phyloP scores from a whole-genome alignment of 371 early-diverging fungal genomes.

The Mortierella sp. region DNA sequence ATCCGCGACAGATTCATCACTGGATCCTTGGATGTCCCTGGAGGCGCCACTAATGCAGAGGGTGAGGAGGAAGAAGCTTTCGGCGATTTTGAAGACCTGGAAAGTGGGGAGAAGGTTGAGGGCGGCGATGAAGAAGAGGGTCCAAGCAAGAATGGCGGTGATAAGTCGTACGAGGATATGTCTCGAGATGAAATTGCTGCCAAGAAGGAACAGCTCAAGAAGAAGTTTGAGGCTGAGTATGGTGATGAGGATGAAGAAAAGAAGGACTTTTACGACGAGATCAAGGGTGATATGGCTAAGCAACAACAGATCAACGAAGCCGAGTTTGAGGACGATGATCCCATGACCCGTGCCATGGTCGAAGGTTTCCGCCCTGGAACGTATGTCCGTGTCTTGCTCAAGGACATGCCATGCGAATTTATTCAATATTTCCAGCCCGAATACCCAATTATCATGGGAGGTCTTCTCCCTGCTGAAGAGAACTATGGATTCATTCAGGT shows the following conservation, averaged over 20 bases:
- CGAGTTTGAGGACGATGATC: slow-evolving; percentile 90
- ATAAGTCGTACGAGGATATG: slow-evolving; percentile 51
- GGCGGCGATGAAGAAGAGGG: slow-evolving; percentile 58
- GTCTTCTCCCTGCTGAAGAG: slow-evolving; percentile 88
- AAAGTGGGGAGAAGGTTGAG: slow-evolving; percentile 66
- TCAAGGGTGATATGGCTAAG: slow-evolving; percentile 87
- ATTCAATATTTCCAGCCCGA: slow-evolving; percentile 89
- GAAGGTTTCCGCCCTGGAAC: slow-evolving; percentile 93
- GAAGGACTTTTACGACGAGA: slow-evolving; percentile 88
- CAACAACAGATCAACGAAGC: slow-evolving; percentile 84
- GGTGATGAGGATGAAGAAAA: slow-evolving; percentile 83
- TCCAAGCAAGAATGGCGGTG: slow-evolving; percentile 23
- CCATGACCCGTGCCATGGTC: slow-evolving; percentile 79
- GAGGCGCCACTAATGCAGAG: slow-evolving; percentile 58
- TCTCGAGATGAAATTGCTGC: slow-evolving; percentile 76
- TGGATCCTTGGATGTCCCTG: slow-evolving; percentile 68
- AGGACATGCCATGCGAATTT: slow-evolving; percentile 94
- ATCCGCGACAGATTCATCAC: slow-evolving; percentile 89
- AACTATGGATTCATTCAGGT: slow-evolving; percentile 94
- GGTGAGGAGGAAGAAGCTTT: slow-evolving; percentile 72
- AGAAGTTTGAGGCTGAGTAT: slow-evolving; percentile 93
- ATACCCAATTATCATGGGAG: slow-evolving; percentile 93
- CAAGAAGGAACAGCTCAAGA: slow-evolving; percentile 91
- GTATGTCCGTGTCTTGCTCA: slow-evolving; percentile 92
- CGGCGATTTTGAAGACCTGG: slow-evolving; percentile 96